Evolutionary conservation across 2,329 filamentous ascomycete species (phyloP), one percentile per base, ranked within the genome.

Genomic region (Colletotrichum somersetense): DNA sequence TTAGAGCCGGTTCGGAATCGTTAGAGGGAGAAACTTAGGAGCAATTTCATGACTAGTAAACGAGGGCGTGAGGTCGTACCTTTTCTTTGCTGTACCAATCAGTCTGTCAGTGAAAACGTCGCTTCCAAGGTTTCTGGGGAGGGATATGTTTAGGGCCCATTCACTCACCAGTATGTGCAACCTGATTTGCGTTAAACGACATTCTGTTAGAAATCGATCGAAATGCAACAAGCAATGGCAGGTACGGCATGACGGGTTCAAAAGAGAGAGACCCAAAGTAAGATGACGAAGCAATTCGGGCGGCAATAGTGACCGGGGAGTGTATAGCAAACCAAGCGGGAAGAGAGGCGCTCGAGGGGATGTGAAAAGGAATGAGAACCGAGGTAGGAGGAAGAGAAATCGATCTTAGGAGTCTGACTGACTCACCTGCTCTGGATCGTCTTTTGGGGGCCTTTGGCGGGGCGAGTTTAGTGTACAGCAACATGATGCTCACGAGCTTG

Each of bases 361-460:
- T 53, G 42, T 61, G 46, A 12, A 42, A 18, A 64, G 52, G 8
- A n/a, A n/a, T n/a, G 26, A n/a, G 63, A 56, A 58, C 46, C 35
- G n/a, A 35, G 42, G 57, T 26, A 48, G 26, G 20, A 16, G 12
- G 33, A 5, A 56, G 59, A 67, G 53, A 23, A 52, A 65, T 55
- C 66, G 65, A 38, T n/a, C 2, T 26, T 26, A 42, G 68, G 52
- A 58, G 20, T n/a, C 7, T 10, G 20, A 46, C 18, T 44, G 38
- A 85, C 86, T 81, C 80, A 89, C 88, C 88, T 78, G 87, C 85
- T 81, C 88, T 84, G n/a, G 89, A 90, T 67, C 89, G 84, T 77
- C 82, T 85, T 80, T 90, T 91, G 42, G 88, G 88, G 56, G 84
- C 81, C 79, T 89, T 90, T n/a, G 88, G 87, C 58, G 84, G 79